phyloP scores from a whole-genome alignment of 2,329 filamentous ascomycete species.

The Myotisia sp. region DNA sequence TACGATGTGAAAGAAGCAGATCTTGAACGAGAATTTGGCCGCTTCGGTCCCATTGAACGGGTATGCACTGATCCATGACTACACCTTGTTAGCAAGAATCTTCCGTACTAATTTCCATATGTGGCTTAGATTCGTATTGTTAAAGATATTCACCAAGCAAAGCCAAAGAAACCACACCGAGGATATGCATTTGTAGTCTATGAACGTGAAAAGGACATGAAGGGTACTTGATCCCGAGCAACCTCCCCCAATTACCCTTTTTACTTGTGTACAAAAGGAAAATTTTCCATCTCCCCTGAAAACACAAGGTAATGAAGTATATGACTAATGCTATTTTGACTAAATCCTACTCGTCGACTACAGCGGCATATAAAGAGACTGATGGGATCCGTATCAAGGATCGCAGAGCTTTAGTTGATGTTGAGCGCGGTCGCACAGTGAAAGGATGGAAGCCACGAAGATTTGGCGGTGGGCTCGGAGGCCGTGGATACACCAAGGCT shows the following conservation, averaged over 20 bases:
- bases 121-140: conserved; percentile 65
- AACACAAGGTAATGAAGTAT: conserved; percentile 15
- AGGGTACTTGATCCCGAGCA: conserved; percentile 53
- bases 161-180: conserved; percentile 66
- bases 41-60: conserved; percentile 86
- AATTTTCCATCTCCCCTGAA: conserved; percentile 12
- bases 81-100: background rate
- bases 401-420: conserved; percentile 81
- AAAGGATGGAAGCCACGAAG: conserved; percentile 85
- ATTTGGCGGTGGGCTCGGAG: conserved; percentile 81
- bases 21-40: conserved; percentile 81
- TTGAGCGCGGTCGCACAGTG: conserved; percentile 88
- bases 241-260: conserved; percentile 20
- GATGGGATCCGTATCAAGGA: conserved; percentile 90
- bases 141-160: conserved; percentile 60
- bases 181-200: conserved; percentile 97
- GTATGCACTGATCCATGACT: conserved; percentile 36
- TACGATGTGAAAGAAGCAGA: conserved; percentile 84
- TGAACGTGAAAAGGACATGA: conserved; percentile 96
- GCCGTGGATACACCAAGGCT: conserved; percentile 80
- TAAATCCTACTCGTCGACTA: conserved; percentile 27
- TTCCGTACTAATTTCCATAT: conserved; percentile 12
- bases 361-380: conserved; percentile 79
- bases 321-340: conserved; percentile 25
- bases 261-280: too few relatives aligned